phyloP scores from a whole-genome alignment of 768 basidiomycete genomes.

The Boletus eberwhitei region DNA sequence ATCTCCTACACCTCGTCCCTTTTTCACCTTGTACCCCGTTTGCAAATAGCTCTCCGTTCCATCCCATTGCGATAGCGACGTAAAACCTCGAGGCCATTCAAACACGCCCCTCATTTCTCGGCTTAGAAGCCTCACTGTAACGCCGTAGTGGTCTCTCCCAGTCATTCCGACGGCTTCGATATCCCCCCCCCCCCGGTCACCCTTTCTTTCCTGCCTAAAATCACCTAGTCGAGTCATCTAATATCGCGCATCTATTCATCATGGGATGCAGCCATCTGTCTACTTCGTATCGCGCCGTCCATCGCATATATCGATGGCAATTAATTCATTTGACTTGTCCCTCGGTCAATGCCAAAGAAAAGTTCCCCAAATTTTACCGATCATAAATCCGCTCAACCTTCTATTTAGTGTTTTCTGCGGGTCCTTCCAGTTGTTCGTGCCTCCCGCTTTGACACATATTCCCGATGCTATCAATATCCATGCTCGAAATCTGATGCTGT shows the following conservation, averaged over 20 bases:
- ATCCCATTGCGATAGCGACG: slow-evolving; percentile 17
- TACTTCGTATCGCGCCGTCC: slow-evolving; percentile 8
- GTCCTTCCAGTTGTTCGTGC: slow-evolving; percentile 15
- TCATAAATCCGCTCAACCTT: slow-evolving; percentile 29
- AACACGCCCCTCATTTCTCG: slow-evolving; percentile 8
- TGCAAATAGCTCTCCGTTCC: background rate
- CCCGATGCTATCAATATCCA: slow-evolving; percentile 21
- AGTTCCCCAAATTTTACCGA: slow-evolving; percentile 20
- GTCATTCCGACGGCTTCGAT: slow-evolving; percentile 12
- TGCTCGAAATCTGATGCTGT: slow-evolving; percentile 11
- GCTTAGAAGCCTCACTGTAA: slow-evolving; percentile 7
- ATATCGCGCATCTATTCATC: slow-evolving; percentile 8
- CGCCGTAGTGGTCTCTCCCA: slow-evolving; percentile 10
- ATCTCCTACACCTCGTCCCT: background rate
- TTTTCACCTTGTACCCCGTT: background rate
- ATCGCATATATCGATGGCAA: slow-evolving; percentile 25
- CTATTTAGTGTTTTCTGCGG: slow-evolving; percentile 25
- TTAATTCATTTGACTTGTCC: slow-evolving; percentile 23
- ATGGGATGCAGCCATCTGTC: background rate
- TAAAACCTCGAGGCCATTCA: slow-evolving; percentile 16
- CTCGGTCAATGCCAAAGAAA: slow-evolving; percentile 14
- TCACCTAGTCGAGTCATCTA: background rate
- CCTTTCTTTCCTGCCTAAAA: slow-evolving; percentile 6
- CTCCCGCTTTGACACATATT: slow-evolving; percentile 19
- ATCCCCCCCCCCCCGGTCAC: slow-evolving; percentile 24